Evolutionary conservation across 2,329 filamentous ascomycete genomes (phyloP).

Genomic region (Penicillium oxalicum): DNA sequence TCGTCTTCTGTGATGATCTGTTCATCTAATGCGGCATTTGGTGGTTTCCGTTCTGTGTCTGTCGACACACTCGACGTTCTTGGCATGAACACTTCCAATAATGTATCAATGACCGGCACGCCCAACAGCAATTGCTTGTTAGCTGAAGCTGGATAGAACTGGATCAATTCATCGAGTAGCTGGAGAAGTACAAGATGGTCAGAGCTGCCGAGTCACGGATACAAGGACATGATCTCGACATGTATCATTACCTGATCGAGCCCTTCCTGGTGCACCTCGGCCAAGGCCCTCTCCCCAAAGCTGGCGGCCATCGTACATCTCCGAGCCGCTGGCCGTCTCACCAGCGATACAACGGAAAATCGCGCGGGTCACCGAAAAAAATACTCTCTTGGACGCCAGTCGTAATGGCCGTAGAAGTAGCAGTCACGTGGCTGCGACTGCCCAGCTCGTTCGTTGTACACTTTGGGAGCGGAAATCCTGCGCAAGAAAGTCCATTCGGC

Average conservation of each 20-base stretch:
- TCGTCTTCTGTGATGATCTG: constrained; percentile 8
- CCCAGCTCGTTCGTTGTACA: too few relatives aligned
- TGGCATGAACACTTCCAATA: constrained; percentile 35
- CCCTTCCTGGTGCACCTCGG: constrained; percentile 45
- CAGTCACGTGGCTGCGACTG: too few relatives aligned
- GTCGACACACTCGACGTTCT: constrained; percentile 5
- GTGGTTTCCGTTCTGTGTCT: constrained; percentile 4
- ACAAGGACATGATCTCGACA: too few relatives aligned
- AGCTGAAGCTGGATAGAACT: constrained; percentile 20
- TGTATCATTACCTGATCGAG: constrained; percentile 44
- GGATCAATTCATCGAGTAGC: constrained; percentile 28
- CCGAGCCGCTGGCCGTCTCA: constrained; percentile 37
- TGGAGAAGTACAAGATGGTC: not conserved
- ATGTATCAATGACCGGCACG: constrained; percentile 44
- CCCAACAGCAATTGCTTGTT: constrained; percentile 30
- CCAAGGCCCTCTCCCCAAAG: constrained; percentile 50
- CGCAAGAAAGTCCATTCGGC: not conserved
- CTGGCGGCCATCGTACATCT: constrained; percentile 30
- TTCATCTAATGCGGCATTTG: not conserved
- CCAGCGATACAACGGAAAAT: constrained; percentile 16
- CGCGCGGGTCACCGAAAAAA: too few relatives aligned
- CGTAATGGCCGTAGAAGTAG: too few relatives aligned
- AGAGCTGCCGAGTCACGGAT: too few relatives aligned
- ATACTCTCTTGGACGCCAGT: too few relatives aligned
- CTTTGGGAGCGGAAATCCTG: too few relatives aligned